phyloP scores from a whole-genome alignment of 2,329 filamentous ascomycete species.

The Colletotrichum sp. region DNA sequence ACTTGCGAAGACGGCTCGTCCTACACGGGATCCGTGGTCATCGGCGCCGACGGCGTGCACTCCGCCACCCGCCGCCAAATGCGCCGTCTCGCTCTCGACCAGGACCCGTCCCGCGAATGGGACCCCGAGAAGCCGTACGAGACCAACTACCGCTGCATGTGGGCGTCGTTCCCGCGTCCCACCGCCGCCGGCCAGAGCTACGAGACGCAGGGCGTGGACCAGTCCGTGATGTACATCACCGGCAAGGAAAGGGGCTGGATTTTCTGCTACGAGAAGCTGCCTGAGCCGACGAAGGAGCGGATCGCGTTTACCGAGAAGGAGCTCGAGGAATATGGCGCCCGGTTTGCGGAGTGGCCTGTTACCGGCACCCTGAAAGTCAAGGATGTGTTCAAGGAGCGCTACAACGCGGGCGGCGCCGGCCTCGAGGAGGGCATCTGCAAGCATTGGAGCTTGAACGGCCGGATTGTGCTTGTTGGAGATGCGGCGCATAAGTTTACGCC shows the following conservation, averaged over 20 bases:
- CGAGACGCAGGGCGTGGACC: slow-evolving; percentile 33
- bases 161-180: slow-evolving; percentile 32
- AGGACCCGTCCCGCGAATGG: slow-evolving; percentile 10
- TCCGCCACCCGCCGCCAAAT: slow-evolving; percentile 39
- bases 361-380: slow-evolving; percentile 28
- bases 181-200: slow-evolving; percentile 26
- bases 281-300: slow-evolving; percentile 26
- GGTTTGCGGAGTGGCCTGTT: slow-evolving; percentile 31
- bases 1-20: slow-evolving; percentile 34
- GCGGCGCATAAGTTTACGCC: slow-evolving; percentile 42
- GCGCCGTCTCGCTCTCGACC: slow-evolving; percentile 29
- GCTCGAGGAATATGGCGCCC: slow-evolving; percentile 24
- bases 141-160: slow-evolving; percentile 35
- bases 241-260: slow-evolving; percentile 32
- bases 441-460: slow-evolving; percentile 37
- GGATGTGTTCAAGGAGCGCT: slow-evolving; percentile 30
- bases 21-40: slow-evolving; percentile 37
- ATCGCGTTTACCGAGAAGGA: slow-evolving; percentile 29
- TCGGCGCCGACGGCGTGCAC: slow-evolving; percentile 48
- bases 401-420: slow-evolving; percentile 31
- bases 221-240: slow-evolving; percentile 31
- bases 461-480: slow-evolving; percentile 39
- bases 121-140: slow-evolving; percentile 17
- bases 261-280: slow-evolving; percentile 35
- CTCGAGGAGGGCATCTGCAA: slow-evolving; percentile 40